These are phyloP conservation scores for Barnettozyma californica DNA, from an alignment of 805 yeast genomes.

Conservation along the genomic window DNA sequence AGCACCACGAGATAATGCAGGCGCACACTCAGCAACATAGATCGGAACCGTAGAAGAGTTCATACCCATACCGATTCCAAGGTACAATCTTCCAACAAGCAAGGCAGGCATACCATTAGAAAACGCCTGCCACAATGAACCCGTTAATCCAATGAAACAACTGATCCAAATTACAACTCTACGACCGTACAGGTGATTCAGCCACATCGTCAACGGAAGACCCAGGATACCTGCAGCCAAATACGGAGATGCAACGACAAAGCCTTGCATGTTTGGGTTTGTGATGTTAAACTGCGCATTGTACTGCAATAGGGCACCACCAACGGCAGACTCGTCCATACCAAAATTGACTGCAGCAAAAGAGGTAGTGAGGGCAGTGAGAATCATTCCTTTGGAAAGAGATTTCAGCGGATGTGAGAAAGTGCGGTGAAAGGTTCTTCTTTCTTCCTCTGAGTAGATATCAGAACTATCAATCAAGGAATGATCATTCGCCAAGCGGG, in stretches of 20 bases:
- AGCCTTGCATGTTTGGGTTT: constrained; percentile 44
- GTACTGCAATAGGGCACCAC: constrained; percentile 59
- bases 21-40: constrained; percentile 58
- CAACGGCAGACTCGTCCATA: constrained; percentile 67
- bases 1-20: constrained; percentile 56
- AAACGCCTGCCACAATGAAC: constrained; percentile 63
- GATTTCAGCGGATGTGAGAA: constrained; percentile 42
- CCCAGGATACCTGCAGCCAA: constrained; percentile 52
- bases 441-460: constrained; percentile 29
- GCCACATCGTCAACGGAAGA: constrained; percentile 49
- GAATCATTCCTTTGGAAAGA: constrained; percentile 44
- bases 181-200: constrained; percentile 51
- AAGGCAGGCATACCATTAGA: constrained; percentile 56
- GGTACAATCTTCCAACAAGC: constrained; percentile 50
- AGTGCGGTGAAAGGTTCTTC: constrained; percentile 36
- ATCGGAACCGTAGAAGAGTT: constrained; percentile 67
- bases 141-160: constrained; percentile 50
- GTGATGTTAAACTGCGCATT: constrained; percentile 40
- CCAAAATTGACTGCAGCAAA: constrained; percentile 62
- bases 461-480: constrained; percentile 33
- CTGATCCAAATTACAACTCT: constrained; percentile 55
- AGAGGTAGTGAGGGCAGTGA: constrained; percentile 54
- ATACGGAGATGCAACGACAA: constrained; percentile 63
- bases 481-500: constrained; percentile 51
- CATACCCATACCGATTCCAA: constrained; percentile 64